A percentile compares a stretch with the other conserved stretches of the same genome.
These are phyloP conservation scores for Geranium incanum DNA, from an alignment of 441 rosid species.

Conservation along the genomic window DNA sequence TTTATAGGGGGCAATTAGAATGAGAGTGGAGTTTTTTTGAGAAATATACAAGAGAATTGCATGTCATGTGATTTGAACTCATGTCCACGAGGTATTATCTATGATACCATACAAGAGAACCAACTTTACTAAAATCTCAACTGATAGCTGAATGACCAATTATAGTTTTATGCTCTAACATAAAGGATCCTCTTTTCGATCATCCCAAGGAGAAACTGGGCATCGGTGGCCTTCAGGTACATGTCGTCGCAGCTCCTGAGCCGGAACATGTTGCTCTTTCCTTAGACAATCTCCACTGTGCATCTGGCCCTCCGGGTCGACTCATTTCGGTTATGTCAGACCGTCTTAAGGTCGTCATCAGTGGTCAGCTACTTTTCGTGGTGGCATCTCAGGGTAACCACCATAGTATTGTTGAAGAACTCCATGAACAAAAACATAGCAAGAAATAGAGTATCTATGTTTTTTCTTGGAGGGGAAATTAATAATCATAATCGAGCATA, in stretches of 20 bases:
- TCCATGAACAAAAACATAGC: not conserved
- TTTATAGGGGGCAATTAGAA: no score
- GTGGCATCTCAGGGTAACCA: not conserved
- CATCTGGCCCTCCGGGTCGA: conserved; percentile 34
- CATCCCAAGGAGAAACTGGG: conserved; percentile 52
- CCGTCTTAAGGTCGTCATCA: not conserved
- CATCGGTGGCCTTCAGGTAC: conserved; percentile 46
- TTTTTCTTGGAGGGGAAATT: no score
- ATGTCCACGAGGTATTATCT: no score
- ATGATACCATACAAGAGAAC: no score
- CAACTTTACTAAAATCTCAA: no score
- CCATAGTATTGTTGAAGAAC: not conserved
- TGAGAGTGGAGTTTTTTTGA: no score
- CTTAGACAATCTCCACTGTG: conserved; percentile 39
- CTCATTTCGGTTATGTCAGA: conserved; percentile 49
- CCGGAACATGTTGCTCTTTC: conserved; percentile 33
- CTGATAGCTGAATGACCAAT: no score
- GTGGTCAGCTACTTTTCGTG: not conserved
- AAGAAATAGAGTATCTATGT: no score
- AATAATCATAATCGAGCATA: no score
- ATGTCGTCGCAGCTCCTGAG: conserved; percentile 39
- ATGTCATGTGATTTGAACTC: no score
- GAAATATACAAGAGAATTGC: no score
- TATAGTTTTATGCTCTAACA: no score
- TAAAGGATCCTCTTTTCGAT: conserved; percentile 32